Evolutionary conservation across 345 rosid genomes (phyloP), one percentile per base, ranked within the genome.

Genomic region (Eucalyptus tenuipes): DNA sequence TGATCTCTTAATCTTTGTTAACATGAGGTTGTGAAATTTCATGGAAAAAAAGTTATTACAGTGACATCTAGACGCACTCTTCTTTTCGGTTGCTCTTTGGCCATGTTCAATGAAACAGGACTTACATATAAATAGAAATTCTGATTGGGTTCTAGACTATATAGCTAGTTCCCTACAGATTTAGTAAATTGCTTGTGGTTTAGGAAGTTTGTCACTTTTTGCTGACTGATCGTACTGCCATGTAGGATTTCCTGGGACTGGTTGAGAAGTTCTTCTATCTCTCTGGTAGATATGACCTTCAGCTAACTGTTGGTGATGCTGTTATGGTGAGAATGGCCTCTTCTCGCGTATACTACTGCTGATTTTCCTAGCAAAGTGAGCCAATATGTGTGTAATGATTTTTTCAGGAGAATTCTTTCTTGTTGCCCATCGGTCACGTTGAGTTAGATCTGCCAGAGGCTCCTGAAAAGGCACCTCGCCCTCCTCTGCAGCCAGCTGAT

Each of bases 191-290:
- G 45, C 82, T 40, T 37, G 47, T 75, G 47, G 47, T 88, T 55
- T 64, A 17, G 61, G 75, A 55, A 40, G 22, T 88, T 53, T 49
- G 45, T 49, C 87, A 87, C n/a, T 40, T 88, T 75, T 57, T 57
- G 61, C 84, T 86, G 49, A 48, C 87, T 44, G 79, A 13, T 87
- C 48, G 87, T 37, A 42, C 89, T 89, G 29, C 89, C 80, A 49
- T 91, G 91, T 82, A 98, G 99, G 99, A 97, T 93, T 97, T 98
- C 91, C 98, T 98, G 40, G 96, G 98, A 86, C 91, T 96, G 91
- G 99, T 98, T 85, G 99, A 98, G 92, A 97, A 96, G 93, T 94
- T 98, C 84, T 98, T 91, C 93, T 98, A 98, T 89, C 96, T 97
- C 44, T 98, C 99, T 13, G 99, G 99, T 87, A 94, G 89, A 94